A percentile compares a stretch with the other conserved stretches of the same genome.
phyloP scores from a whole-genome alignment of 495 filamentous ascomycete species.

The Aspergillus coremiiformis region DNA sequence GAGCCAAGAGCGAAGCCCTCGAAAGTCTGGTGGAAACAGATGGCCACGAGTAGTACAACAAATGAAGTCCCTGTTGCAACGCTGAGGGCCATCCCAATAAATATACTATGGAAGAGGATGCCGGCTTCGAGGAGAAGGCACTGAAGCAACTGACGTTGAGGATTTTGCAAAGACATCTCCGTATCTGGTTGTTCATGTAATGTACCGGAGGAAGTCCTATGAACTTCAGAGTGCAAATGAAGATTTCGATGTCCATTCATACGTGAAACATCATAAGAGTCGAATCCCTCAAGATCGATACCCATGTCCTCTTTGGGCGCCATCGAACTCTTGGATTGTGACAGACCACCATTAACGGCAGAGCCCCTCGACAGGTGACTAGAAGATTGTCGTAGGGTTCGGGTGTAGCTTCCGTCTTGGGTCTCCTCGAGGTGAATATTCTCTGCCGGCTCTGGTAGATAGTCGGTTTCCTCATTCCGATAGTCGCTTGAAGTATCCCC shows the following conservation, averaged over 20 bases:
- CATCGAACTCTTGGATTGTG: not conserved
- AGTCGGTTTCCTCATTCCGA: conserved; percentile 12
- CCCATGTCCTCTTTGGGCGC: conserved; percentile 25
- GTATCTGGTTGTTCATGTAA: conserved; percentile 12
- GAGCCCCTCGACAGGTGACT: conserved; percentile 1
- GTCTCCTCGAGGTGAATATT: conserved; percentile 23
- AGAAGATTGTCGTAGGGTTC: conserved; percentile 2
- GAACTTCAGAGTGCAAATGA: conserved; percentile 5
- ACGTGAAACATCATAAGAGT: conserved; percentile 13
- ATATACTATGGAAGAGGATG: conserved; percentile 80
- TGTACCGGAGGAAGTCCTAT: conserved; percentile 9
- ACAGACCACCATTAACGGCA: conserved; percentile 6
- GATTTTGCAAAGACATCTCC: conserved; percentile 30
- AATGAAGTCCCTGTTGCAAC: conserved; percentile 73
- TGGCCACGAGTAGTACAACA: conserved; percentile 71
- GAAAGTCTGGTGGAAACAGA: conserved; percentile 78
- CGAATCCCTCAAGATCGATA: conserved; percentile 23
- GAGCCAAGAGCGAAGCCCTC: conserved; percentile 72
- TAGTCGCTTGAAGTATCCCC: conserved; percentile 17
- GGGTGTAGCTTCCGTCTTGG: conserved; percentile 4
- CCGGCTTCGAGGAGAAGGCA: conserved; percentile 76
- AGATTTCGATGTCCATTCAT: conserved; percentile 10
- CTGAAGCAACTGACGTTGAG: conserved; percentile 61
- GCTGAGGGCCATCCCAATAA: conserved; percentile 86
- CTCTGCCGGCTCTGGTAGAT: conserved; percentile 13